phyloP scores from a whole-genome alignment of 768 basidiomycete genomes.

The Galerina sulciceps region DNA sequence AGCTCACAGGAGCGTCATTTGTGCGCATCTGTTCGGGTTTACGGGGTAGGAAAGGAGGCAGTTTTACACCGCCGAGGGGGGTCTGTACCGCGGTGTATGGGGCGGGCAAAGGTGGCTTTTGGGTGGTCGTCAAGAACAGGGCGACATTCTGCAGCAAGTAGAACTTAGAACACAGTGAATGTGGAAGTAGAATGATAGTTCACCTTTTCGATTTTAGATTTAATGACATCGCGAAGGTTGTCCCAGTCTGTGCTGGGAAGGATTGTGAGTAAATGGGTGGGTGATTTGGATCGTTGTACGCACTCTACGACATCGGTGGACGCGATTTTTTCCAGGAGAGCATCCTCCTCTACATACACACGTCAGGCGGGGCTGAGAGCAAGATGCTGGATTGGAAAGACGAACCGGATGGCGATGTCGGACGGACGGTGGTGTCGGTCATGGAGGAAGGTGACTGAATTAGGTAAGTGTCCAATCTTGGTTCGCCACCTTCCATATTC shows the following conservation, averaged over 20 bases:
- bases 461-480: conserved; percentile 1
- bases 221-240: conserved; percentile 70
- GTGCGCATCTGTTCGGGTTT: conserved; percentile 51
- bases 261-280: conserved; percentile 9
- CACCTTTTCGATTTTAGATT: conserved; percentile 72
- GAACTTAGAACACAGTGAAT: conserved; percentile 13
- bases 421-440: conserved; percentile 21
- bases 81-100: conserved; percentile 47
- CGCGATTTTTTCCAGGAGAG: conserved; percentile 63
- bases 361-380: too few relatives aligned
- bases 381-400: too few relatives aligned
- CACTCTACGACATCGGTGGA: conserved; percentile 69
- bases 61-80: conserved; percentile 62
- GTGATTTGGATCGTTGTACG: conserved; percentile 34
- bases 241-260: conserved; percentile 68
- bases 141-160: conserved; percentile 48
- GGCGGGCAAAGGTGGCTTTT: conserved; percentile 38
- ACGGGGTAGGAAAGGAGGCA: conserved; percentile 76
- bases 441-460: conserved; percentile 3
- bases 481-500: not conserved
- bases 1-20: conserved; percentile 57
- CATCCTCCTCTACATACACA: conserved; percentile 42
- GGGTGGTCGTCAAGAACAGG: conserved; percentile 47
- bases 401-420: not conserved
- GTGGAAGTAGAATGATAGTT: conserved; percentile 15